Percentiles rank a stretch among this genome's conserved stretches.
phyloP scores from a whole-genome alignment of 169 alveolate genomes.

The Blepharisma undulans region DNA sequence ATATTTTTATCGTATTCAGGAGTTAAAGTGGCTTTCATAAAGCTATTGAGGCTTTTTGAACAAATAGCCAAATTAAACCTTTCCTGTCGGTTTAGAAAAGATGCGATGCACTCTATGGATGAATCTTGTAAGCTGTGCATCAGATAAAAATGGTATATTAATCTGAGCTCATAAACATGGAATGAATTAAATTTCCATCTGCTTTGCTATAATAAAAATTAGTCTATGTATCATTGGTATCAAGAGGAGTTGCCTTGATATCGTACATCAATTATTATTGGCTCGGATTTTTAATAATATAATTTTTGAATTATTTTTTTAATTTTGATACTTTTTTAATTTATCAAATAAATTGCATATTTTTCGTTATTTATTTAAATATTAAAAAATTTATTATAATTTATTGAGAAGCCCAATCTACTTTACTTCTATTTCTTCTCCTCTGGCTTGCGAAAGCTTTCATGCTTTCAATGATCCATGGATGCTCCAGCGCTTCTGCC shows the following conservation, averaged over 20 bases:
- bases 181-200: not conserved
- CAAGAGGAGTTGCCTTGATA: not conserved
- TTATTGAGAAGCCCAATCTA: not conserved
- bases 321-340: too few species aligned
- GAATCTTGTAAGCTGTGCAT: not conserved
- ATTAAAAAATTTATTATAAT: too few species aligned
- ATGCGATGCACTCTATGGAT: not conserved
- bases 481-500: conserved; percentile 79
- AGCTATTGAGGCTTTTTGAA: not conserved
- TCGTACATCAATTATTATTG: too few species aligned
- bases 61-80: not conserved
- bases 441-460: not conserved
- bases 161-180: not conserved
- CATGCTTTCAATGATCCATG: conserved; percentile 71
- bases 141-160: not conserved
- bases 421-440: not conserved
- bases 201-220: too few species aligned
- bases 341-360: too few species aligned
- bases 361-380: too few species aligned
- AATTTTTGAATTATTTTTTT: too few species aligned
- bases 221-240: not conserved
- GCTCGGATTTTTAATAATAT: too few species aligned
- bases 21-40: not conserved
- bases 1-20: not conserved
- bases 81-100: not conserved